Evolutionary conservation across 306 rosid species (phyloP), one percentile per base, ranked within the genome.

Genomic region (Casuarina glauca): DNA sequence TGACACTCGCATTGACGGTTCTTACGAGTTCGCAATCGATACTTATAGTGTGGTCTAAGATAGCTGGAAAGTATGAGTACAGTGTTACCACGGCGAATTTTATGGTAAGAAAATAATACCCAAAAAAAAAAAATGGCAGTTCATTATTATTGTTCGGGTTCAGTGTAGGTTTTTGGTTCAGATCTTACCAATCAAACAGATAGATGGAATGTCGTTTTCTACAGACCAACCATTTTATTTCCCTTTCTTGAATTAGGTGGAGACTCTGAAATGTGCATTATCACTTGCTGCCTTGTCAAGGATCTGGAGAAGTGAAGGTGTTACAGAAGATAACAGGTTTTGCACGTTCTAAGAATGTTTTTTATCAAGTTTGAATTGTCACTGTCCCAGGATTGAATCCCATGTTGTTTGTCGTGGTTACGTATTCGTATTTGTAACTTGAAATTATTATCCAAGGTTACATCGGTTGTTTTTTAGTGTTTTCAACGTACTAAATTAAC

Each of bases 71-170:
- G 81, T 92, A 94, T 82, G 98, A 94, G 74, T 92, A 94, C 78
- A 94, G 98, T 84, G 97, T 94, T 70, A 94, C 98, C 42, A 94
- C 97, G 63, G 97, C 97, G 10, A 94, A 94, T 86, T 94, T 94
- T 76, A 75, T 88, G 95, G 97, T 93, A 26, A 58, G 64, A 38
- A 58, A 9, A 9, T 58, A 32, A 26, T 48, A 48, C 51, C 50
- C 50, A 8, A 46, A 46, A 46, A 46, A 6, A 6, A 48, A 9
- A 48, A 9, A 48, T 48, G 11, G 12, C 11, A 48, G 9, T 46
- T 46, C 2, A 8, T 46, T 6, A 6, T 6, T 6, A 2, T 46
- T 9, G 1, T 46, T 48, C 11, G 15, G 51, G 11, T 48, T 48
- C 12, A 8, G 26, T 20, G 61, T 54, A 54, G 61, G 32, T 54